Evolutionary conservation across 139 green algal species (phyloP), one percentile per base, ranked within the genome.

Genomic region (Limnomonas spitsbergensis): DNA sequence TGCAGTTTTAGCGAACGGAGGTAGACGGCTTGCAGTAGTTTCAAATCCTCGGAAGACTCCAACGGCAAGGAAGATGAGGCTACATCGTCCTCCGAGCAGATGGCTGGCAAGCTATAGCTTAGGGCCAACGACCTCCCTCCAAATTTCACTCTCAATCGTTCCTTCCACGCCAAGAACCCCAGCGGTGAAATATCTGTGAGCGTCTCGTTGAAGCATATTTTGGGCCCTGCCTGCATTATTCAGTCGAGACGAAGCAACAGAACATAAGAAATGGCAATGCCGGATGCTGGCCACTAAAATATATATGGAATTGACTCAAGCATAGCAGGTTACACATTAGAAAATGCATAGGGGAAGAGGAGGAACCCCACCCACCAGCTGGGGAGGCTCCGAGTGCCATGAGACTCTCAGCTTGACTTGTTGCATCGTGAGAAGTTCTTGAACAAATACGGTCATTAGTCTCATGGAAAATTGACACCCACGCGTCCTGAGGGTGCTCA

Each of bases 391-490:
- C 14, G 47, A 29, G 20, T 20, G 20, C 47, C 47, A 61, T 14
- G 47, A 61, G 47, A 61, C 47, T 61, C 47, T 61, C 20, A 61
- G 47, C 47, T 61, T 61, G 14, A 61, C 47, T n/a, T n/a, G n/a
- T n/a, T n/a, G n/a, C n/a, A n/a, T n/a, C n/a, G n/a, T n/a, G n/a
- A n/a, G n/a, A n/a, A n/a, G n/a, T n/a, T n/a, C n/a, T n/a, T n/a
- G n/a, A 61, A 20, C 14, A 20, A 14, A 20, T 61, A 29, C 47
- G 14, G 14, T 14, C 47, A 61, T 61, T 61, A 61, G 20, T 61
- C 47, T 61, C 47, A 61, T 61, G 14, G 14, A 14, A 20, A 14
- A 61, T 61, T 61, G 47, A 14, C 14, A 61, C 14, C 47, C 20
- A 61, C 14, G 14, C 20, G 14, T 61, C 14, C 47, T 61, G n/a